These are phyloP conservation scores for Scytalidium sp. DNA, from an alignment of 2,329 filamentous ascomycete genomes.

Conservation along the genomic window DNA sequence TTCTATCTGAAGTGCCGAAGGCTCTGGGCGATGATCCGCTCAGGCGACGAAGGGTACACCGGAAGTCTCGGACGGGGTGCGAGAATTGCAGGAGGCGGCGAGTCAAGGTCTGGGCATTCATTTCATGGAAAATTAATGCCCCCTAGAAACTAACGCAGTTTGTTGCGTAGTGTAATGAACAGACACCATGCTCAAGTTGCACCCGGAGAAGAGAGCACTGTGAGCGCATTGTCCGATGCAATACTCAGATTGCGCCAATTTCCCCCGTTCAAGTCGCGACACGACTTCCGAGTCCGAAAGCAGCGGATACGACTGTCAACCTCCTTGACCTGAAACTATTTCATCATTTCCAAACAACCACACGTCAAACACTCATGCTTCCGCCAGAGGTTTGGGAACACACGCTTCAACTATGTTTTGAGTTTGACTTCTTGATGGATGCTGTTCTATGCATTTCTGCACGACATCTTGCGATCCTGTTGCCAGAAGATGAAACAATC, in stretches of 20 bases:
- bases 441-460: constrained; percentile 19
- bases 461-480: constrained; percentile 13
- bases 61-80: constrained; percentile 19
- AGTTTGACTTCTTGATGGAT: constrained; percentile 9
- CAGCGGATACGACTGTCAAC: not conserved
- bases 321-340: constrained; percentile 15
- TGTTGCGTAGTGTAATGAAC: constrained; percentile 18
- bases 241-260: not conserved
- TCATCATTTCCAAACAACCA: constrained; percentile 21
- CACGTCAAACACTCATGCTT: constrained; percentile 16
- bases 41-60: constrained; percentile 15
- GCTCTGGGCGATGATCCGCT: constrained; percentile 10
- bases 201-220: constrained; percentile 16
- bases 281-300: not conserved
- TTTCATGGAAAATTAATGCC: not conserved
- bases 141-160: not conserved
- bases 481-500: not conserved
- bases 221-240: constrained; percentile 3
- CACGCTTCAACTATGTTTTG: constrained; percentile 17
- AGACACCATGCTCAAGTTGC: constrained; percentile 16
- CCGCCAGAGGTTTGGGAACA: constrained; percentile 11
- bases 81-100: constrained; percentile 20
- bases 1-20: constrained; percentile 17
- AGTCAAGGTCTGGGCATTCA: constrained; percentile 17
- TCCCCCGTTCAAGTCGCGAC: not conserved